Percentiles rank a stretch among this genome's conserved stretches.
Evolutionary conservation across 129 eudicot genomes (phyloP).

Genomic region (Heracleum sosnowskyi): DNA sequence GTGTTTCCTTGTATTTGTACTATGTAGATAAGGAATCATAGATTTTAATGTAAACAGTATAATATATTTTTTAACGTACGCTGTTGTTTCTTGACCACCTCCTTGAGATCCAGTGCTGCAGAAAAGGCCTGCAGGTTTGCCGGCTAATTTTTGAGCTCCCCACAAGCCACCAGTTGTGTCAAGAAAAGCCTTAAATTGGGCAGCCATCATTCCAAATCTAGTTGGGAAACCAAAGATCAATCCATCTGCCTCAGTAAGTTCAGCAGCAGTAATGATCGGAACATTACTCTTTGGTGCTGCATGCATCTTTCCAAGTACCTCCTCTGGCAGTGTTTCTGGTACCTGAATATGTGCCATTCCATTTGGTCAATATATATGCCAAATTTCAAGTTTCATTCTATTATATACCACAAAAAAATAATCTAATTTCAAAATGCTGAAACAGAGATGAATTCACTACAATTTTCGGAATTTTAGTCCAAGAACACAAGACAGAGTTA

Average conservation of each 20-base stretch:
- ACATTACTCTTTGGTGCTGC: conserved; percentile 81
- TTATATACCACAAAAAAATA: no score
- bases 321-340: conserved; percentile 69
- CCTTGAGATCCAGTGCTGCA: conserved; percentile 83
- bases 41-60: not conserved
- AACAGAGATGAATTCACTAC: not conserved
- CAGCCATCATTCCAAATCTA: conserved; percentile 96
- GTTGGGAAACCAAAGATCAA: conserved; percentile 82
- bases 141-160: conserved; percentile 66
- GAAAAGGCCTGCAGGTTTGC: conserved; percentile 91
- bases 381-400: not conserved
- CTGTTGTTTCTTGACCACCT: conserved; percentile 93
- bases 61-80: conserved; percentile 31
- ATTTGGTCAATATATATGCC: not conserved
- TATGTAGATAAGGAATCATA: not conserved
- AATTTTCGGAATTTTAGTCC: not conserved
- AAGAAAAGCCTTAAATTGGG: conserved; percentile 73
- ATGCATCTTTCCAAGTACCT: conserved; percentile 62
- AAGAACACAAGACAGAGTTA: not conserved
- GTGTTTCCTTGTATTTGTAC: not conserved
- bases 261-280: conserved; percentile 49
- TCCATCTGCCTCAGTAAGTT: conserved; percentile 77
- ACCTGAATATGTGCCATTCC: conserved; percentile 30
- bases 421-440: not conserved
- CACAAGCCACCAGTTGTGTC: conserved; percentile 86